These are phyloP conservation scores for Podospora pseudocomata DNA, from an alignment of 495 filamentous ascomycete species.

Conservation along the genomic window DNA sequence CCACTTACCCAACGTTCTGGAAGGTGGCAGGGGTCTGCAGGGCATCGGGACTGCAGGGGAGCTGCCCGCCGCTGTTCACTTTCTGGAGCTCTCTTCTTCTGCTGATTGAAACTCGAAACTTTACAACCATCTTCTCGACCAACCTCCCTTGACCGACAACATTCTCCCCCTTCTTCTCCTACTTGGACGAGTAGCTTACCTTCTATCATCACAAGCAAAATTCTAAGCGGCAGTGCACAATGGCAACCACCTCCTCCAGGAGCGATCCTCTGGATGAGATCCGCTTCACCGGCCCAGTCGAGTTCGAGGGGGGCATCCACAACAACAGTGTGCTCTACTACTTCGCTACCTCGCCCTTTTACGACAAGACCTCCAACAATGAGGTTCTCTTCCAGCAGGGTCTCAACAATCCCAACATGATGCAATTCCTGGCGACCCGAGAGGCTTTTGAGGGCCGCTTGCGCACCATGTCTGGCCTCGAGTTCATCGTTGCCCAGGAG, in stretches of 20 bases:
- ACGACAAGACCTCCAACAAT: slow-evolving; percentile 86
- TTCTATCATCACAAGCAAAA: neutral
- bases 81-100: neutral
- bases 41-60: neutral
- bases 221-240: neutral
- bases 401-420: slow-evolving; percentile 61
- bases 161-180: neutral
- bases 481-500: slow-evolving; percentile 76
- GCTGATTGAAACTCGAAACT: neutral
- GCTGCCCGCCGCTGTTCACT: neutral
- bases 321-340: slow-evolving; percentile 77
- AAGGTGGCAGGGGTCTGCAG: neutral
- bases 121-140: neutral
- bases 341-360: slow-evolving; percentile 87
- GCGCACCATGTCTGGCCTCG: slow-evolving; percentile 73
- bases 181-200: neutral
- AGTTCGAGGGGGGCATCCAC: slow-evolving; percentile 57
- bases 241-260: slow-evolving; percentile 1
- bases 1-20: neutral
- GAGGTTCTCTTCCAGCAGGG: slow-evolving; percentile 71
- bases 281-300: slow-evolving; percentile 62
- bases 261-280: slow-evolving; percentile 72
- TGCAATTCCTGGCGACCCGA: slow-evolving; percentile 58
- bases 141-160: neutral
- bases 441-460: slow-evolving; percentile 75